Base-by-base conservation (phyloP, 441 rosid species). In the Croton setiger region DNA sequence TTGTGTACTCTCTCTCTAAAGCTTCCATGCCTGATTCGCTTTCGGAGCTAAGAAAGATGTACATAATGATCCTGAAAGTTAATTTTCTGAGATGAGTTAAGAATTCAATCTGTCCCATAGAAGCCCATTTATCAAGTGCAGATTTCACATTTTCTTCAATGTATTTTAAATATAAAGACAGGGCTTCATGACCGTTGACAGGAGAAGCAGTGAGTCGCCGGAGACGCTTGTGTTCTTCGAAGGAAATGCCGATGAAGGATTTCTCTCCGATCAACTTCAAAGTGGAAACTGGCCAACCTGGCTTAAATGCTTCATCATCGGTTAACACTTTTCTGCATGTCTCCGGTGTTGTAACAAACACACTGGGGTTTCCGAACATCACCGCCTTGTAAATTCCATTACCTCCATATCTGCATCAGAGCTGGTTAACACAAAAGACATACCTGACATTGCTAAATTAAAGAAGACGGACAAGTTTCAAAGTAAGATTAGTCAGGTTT, bases 241-340 rank as follows among this genome's bases (percentile, higher is more conserved):
- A 74, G 13, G 94, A 81, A 51, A 93, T 87, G 36, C 86, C 82
- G 2, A 89, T 15, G 75, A 93, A 93, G 3, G 98, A 93, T 64
- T 91, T 93, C 79, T 72, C 83, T 1, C 95, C 98, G 2, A 91
- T 85, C 31, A 91, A 87, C 60, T 89, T 73, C 68, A 81, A 9
- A 0, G 97, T 84, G 60, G 97, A 77, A 48, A 60, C 20, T 9
- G 97, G 98, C 98, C 96, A 94, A 3, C 98, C 97, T 7, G 95
- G 87, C 69, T 80, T 72, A 73, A 93, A 91, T 41, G 85, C 81
- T 37, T 86, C 93, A 54, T 93, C 97, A 68, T 89, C 91, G 0
- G 72, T 86, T 54, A 93, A 55, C 2, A 87, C 97, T 77, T 73
- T 80, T 64, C 74, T 78, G 80, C 91, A 82, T 10, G 92, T 63